These are phyloP conservation scores for Ceratonia siliqua DNA, from an alignment of 306 rosid genomes.

Conservation along the genomic window DNA sequence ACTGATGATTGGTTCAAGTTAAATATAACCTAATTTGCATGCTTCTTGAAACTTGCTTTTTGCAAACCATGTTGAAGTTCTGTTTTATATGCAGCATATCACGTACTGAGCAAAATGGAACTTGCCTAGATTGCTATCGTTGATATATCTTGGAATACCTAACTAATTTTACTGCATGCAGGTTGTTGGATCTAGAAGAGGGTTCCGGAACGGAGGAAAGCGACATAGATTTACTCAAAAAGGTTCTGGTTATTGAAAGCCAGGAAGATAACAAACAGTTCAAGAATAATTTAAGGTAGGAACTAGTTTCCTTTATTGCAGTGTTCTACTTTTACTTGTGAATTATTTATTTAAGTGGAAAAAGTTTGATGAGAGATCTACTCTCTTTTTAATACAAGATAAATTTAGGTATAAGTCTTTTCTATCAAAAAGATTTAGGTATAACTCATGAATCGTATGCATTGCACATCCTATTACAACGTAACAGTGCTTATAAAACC, in stretches of 20 bases:
- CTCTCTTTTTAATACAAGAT: neutral
- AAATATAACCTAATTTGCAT: conserved; percentile 3
- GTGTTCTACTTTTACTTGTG: neutral
- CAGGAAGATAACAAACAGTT: conserved; percentile 28
- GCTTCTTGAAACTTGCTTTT: conserved; percentile 25
- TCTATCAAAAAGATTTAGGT: no score
- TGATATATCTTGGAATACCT: conserved; percentile 15
- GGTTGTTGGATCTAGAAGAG: conserved; percentile 79
- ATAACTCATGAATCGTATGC: neutral
- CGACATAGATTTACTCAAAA: conserved; percentile 60
- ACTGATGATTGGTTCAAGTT: conserved; percentile 8
- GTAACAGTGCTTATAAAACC: neutral
- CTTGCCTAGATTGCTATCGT: neutral
- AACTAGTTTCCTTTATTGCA: conserved; percentile 14
- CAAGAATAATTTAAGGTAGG: conserved; percentile 46
- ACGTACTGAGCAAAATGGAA: neutral
- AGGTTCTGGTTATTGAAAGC: conserved; percentile 44
- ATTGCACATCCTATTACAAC: neutral
- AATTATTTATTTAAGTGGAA: neutral
- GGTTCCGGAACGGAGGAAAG: conserved; percentile 66
- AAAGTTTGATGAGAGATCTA: neutral
- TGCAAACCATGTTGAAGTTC: conserved; percentile 26
- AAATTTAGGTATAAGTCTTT: neutral
- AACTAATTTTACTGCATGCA: conserved; percentile 36
- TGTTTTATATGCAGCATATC: neutral